A percentile compares a stretch with the other conserved stretches of the same genome.
phyloP scores from a whole-genome alignment of 352 stramenopile species.

The Globisporangium canariense region DNA sequence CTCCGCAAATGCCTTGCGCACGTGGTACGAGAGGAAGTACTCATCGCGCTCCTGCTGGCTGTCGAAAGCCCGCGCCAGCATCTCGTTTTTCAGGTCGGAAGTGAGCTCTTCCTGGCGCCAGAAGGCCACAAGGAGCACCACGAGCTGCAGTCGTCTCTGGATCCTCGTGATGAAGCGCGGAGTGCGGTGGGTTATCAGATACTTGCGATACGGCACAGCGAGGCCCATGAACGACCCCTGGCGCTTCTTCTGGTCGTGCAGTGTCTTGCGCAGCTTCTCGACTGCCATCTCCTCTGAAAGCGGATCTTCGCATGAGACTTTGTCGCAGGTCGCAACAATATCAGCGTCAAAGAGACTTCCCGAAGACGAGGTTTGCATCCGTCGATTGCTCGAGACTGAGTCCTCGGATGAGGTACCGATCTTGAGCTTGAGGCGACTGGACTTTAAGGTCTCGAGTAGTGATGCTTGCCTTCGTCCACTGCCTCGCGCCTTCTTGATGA shows the following conservation, averaged over 20 bases:
- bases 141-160: slow-evolving; percentile 14
- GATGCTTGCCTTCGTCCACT: slow-evolving; percentile 6
- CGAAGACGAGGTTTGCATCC: not conserved
- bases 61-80: slow-evolving; percentile 35
- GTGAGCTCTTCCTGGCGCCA: slow-evolving; percentile 55
- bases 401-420: slow-evolving; percentile 4
- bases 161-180: not conserved
- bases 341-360: not conserved
- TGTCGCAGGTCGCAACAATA: slow-evolving; percentile 9
- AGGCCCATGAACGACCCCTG: not conserved
- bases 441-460: slow-evolving; percentile 5
- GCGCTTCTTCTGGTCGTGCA: slow-evolving; percentile 10
- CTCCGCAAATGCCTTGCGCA: slow-evolving; percentile 38
- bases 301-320: slow-evolving; percentile 14
- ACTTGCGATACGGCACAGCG: slow-evolving; percentile 1
- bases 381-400: not conserved
- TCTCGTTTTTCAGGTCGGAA: slow-evolving; percentile 36
- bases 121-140: slow-evolving; percentile 43
- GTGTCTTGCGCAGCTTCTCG: slow-evolving; percentile 11
- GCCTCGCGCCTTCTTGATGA: slow-evolving; percentile 3
- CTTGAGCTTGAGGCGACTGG: slow-evolving; percentile 1
- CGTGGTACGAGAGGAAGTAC: slow-evolving; percentile 40
- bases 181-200: not conserved
- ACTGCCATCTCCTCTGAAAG: slow-evolving; percentile 29
- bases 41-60: slow-evolving; percentile 26